Percentiles rank a stretch among this genome's conserved stretches.
Conservation (phyloP, 225 moss, liverwort and hornwort genomes). For the Polytrichum commune region DNA sequence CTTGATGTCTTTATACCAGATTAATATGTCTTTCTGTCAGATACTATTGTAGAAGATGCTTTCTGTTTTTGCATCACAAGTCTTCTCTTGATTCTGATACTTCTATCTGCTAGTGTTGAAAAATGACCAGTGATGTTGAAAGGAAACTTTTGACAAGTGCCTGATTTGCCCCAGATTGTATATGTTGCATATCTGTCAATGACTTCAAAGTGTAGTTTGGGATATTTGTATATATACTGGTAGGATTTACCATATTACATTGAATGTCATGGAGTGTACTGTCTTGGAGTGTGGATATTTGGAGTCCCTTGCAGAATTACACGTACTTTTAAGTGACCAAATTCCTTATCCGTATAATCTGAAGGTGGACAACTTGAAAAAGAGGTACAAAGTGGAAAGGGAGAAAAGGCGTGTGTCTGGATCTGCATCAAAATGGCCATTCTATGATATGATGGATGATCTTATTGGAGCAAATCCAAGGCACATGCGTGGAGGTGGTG, state of each 20-base stretch:
- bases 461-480: constrained; percentile 55
- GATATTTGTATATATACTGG: not conserved
- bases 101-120: no score
- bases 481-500: constrained; percentile 42
- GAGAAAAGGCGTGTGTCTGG: constrained; percentile 33
- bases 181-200: not conserved
- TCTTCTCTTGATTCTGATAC: no score
- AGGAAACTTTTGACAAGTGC: no score
- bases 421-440: constrained; percentile 48
- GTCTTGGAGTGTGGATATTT: not conserved
- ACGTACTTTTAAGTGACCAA: not conserved
- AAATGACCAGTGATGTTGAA: no score
- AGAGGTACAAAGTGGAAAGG: constrained; percentile 18
- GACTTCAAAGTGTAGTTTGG: not conserved
- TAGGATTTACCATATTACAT: not conserved
- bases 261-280: not conserved
- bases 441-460: constrained; percentile 64
- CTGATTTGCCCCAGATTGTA: not conserved
- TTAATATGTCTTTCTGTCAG: not conserved
- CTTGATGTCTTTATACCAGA: not conserved
- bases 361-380: constrained; percentile 17
- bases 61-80: not conserved
- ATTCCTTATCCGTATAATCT: not conserved
- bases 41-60: not conserved
- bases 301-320: not conserved